Percentiles rank a stretch among this genome's conserved stretches.
These are phyloP conservation scores for Suillus fuscotomentosus DNA, from an alignment of 768 basidiomycete species.

Conservation along the genomic window DNA sequence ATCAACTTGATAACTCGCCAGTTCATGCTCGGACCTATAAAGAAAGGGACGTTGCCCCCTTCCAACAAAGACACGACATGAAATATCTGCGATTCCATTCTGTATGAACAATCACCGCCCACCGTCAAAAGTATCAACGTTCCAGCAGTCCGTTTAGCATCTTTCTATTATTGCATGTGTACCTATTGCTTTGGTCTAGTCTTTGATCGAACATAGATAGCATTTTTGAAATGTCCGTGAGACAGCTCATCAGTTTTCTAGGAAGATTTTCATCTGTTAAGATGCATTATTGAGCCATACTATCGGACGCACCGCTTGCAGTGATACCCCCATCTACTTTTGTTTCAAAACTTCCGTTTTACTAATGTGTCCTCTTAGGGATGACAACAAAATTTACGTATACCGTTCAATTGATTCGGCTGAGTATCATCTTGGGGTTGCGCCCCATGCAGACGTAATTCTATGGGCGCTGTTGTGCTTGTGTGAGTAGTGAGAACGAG, in stretches of 20 bases:
- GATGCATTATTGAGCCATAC: background rate
- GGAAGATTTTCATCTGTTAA: background rate
- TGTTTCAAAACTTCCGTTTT: background rate
- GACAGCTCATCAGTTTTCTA: background rate
- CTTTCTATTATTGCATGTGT: background rate
- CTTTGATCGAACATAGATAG: background rate
- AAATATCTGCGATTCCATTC: background rate
- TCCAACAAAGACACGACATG: background rate
- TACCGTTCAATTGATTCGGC: no score
- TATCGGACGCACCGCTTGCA: background rate
- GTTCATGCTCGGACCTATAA: background rate
- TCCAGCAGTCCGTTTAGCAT: background rate
- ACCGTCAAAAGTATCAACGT: background rate
- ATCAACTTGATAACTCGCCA: background rate
- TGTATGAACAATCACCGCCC: background rate
- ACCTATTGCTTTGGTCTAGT: background rate
- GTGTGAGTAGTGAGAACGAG: no score
- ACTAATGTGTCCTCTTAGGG: background rate
- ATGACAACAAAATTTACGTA: no score
- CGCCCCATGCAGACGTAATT: no score
- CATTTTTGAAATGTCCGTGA: background rate
- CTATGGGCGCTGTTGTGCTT: no score
- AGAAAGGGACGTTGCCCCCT: background rate
- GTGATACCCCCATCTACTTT: background rate
- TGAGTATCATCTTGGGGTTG: no score